phyloP scores from a whole-genome alignment of 495 filamentous ascomycete species.

The Immersiella caudata region DNA sequence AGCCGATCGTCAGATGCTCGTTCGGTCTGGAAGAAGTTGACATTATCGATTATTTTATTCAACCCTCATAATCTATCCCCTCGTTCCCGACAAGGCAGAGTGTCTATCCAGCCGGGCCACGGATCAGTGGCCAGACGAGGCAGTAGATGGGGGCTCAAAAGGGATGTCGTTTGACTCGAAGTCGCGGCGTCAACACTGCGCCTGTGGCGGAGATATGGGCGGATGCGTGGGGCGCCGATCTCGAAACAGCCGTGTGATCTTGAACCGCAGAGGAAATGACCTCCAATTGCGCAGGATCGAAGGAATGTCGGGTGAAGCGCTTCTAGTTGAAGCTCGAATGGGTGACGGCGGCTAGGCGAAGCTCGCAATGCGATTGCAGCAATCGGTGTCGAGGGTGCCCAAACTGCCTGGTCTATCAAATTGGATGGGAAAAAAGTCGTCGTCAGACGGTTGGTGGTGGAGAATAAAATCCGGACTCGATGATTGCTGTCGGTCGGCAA shows the following conservation, averaged over 20 bases:
- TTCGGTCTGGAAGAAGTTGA: conserved; percentile 81
- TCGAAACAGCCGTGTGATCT: not conserved
- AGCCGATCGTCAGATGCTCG: conserved; percentile 72
- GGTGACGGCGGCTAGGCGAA: conserved; percentile 3
- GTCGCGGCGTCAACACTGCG: conserved; percentile 1
- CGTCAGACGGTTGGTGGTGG: conserved; percentile 23
- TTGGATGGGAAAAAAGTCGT: conserved; percentile 14
- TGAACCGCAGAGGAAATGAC: conserved; percentile 1
- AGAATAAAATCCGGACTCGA: conserved; percentile 15
- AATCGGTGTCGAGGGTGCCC: conserved; percentile 24
- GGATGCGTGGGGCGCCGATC: conserved; percentile 19
- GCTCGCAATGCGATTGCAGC: conserved; percentile 32
- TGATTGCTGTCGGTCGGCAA: conserved; percentile 18
- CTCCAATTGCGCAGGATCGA: conserved; percentile 26
- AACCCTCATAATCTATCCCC: conserved; percentile 45
- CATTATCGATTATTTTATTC: conserved; percentile 82
- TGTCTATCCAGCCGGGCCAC: conserved; percentile 18
- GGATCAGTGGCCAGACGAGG: conserved; percentile 10
- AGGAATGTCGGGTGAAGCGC: conserved; percentile 29
- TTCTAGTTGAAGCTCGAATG: conserved; percentile 12
- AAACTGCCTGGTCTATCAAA: conserved; percentile 18
- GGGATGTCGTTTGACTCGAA: conserved; percentile 13
- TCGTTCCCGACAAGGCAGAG: conserved; percentile 25
- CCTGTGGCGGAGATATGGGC: conserved; percentile 12
- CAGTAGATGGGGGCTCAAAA: conserved; percentile 13